These are phyloP conservation scores for Chiua virens DNA, from an alignment of 768 basidiomycete genomes.

Conservation along the genomic window DNA sequence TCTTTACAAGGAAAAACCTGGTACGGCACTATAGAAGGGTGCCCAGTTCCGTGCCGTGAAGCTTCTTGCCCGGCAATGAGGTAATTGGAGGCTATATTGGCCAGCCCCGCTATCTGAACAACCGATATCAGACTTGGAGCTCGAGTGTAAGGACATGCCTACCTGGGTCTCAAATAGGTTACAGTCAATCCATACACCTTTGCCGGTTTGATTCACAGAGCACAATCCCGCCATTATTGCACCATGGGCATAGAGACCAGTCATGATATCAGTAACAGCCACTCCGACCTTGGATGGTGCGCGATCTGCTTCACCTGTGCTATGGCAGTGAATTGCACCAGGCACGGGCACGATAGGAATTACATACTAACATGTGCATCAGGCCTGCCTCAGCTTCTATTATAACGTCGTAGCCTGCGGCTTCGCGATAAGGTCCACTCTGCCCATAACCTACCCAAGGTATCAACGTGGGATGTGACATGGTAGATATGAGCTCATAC, in stretches of 20 bases:
- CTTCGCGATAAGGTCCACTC: constrained; percentile 81
- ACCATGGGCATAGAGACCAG: constrained; percentile 86
- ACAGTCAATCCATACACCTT: constrained; percentile 90
- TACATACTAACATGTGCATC: constrained; percentile 79
- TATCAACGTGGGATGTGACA: not conserved
- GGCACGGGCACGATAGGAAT: constrained; percentile 9
- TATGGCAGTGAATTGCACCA: constrained; percentile 29
- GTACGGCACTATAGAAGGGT: constrained; percentile 93
- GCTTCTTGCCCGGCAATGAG: constrained; percentile 85
- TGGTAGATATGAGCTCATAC: constrained; percentile 37
- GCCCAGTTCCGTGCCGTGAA: constrained; percentile 84
- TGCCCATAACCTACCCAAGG: constrained; percentile 68
- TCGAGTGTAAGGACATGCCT: constrained; percentile 10
- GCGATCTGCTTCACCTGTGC: constrained; percentile 86
- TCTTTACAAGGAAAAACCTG: constrained; percentile 87
- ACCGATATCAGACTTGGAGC: not conserved
- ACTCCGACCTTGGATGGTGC: constrained; percentile 94
- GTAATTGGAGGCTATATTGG: constrained; percentile 92
- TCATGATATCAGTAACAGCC: constrained; percentile 87
- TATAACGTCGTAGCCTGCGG: constrained; percentile 86
- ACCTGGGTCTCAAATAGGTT: constrained; percentile 93
- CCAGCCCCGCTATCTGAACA: constrained; percentile 79
- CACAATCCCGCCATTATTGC: constrained; percentile 90
- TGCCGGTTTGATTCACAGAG: constrained; percentile 79
- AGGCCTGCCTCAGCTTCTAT: constrained; percentile 90